phyloP scores from a whole-genome alignment of 768 basidiomycete genomes.

The Gloeopeniophorella convolvens region DNA sequence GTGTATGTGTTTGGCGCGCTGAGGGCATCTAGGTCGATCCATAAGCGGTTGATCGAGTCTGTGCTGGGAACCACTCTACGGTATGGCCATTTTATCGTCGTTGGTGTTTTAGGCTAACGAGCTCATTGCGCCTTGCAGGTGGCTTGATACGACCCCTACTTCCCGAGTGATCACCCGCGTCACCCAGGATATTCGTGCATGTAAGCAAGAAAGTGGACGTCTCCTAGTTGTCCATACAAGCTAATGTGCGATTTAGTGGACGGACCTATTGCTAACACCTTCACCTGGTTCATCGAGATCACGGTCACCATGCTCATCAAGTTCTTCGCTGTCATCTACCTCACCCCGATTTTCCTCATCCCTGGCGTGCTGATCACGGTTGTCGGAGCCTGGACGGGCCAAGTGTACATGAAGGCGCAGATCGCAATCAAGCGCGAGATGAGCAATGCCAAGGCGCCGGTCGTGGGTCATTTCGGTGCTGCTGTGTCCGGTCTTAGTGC shows the following conservation, averaged over 20 bases:
- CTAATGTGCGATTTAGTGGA: conserved; percentile 27
- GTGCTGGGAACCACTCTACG: conserved; percentile 57
- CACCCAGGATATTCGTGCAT: conserved; percentile 53
- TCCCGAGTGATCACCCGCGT: conserved; percentile 61
- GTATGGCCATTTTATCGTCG: conserved; percentile 37
- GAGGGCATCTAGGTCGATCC: conserved; percentile 50
- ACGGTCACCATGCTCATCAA: conserved; percentile 31
- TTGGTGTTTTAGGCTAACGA: background rate
- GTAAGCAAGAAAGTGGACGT: no score
- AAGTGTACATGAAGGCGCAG: conserved; percentile 50
- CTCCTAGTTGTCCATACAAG: no score
- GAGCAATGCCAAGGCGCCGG: conserved; percentile 43
- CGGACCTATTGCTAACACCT: conserved; percentile 26
- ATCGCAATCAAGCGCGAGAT: conserved; percentile 51
- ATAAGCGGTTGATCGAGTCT: conserved; percentile 43
- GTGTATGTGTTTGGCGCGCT: conserved; percentile 42
- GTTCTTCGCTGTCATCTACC: conserved; percentile 31
- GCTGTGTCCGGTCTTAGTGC: conserved; percentile 44
- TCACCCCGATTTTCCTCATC: conserved; percentile 35
- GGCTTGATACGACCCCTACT: conserved; percentile 44
- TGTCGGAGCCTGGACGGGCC: conserved; percentile 38
- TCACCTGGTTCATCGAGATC: conserved; percentile 29
- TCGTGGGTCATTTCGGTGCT: conserved; percentile 46
- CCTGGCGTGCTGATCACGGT: conserved; percentile 32
- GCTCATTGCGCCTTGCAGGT: conserved; percentile 26